A percentile compares a stretch with the other conserved stretches of the same genome.
These are phyloP conservation scores for Lathyrus aphaca DNA, from an alignment of 306 rosid species.

Conservation along the genomic window DNA sequence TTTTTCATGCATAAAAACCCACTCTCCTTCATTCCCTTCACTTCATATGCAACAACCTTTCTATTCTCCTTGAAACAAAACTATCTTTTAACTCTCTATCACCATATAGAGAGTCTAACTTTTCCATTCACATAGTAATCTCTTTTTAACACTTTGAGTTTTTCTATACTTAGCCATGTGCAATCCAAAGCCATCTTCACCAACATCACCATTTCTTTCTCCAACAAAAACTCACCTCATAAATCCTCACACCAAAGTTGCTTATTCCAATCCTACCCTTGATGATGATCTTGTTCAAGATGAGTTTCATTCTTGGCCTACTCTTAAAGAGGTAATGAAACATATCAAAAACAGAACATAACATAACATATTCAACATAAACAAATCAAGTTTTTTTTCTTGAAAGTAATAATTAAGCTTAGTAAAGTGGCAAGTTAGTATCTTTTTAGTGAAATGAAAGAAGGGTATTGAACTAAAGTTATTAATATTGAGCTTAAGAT, in stretches of 20 bases:
- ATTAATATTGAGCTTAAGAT: not conserved
- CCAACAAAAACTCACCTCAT: constrained; percentile 54
- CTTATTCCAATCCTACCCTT: constrained; percentile 31
- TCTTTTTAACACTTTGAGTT: constrained; percentile 1
- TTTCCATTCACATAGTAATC: constrained; percentile 3
- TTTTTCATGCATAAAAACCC: constrained; percentile 61
- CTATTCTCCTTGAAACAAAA: constrained; percentile 16
- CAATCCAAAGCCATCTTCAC: constrained; percentile 70
- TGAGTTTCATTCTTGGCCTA: constrained; percentile 76
- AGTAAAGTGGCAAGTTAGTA: constrained; percentile 21
- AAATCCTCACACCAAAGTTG: constrained; percentile 46
- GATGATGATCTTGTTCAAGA: constrained; percentile 45
- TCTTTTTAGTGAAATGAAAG: constrained; percentile 24
- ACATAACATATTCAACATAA: not conserved
- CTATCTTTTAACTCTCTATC: not conserved
- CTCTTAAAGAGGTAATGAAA: constrained; percentile 73
- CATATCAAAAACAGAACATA: not conserved
- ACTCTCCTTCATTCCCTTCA: constrained; percentile 44
- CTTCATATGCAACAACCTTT: constrained; percentile 42
- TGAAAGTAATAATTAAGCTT: constrained; percentile 16
- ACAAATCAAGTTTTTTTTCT: not conserved
- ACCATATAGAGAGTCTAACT: not conserved
- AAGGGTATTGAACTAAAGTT: not conserved
- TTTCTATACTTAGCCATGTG: constrained; percentile 50
- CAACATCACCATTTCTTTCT: constrained; percentile 60